These are phyloP conservation scores for Brettanomyces naardenensis DNA, from an alignment of 805 yeast genomes.

Conservation along the genomic window DNA sequence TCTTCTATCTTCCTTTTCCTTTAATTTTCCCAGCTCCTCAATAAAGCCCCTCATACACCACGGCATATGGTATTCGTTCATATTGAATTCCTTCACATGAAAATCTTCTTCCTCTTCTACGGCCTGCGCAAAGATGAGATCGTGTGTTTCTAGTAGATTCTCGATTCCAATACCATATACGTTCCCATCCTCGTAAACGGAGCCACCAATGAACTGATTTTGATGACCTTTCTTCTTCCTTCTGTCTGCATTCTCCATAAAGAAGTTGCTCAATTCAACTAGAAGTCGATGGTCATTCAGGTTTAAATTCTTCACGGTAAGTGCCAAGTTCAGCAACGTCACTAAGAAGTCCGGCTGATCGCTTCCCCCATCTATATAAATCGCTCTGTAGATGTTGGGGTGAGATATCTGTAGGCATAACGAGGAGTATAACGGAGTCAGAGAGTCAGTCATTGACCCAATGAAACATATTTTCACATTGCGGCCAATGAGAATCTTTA, in stretches of 20 bases:
- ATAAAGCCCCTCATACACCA: slow-evolving; percentile 87
- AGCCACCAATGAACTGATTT: not conserved
- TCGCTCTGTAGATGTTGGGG: slow-evolving; percentile 81
- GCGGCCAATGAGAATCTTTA: slow-evolving; percentile 55
- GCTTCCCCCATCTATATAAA: slow-evolving; percentile 52
- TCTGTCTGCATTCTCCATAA: slow-evolving; percentile 57
- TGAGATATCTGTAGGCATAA: slow-evolving; percentile 70
- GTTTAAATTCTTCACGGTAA: slow-evolving; percentile 21
- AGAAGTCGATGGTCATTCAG: slow-evolving; percentile 24
- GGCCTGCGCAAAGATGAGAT: slow-evolving; percentile 32
- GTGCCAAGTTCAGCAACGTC: slow-evolving; percentile 20
- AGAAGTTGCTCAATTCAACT: slow-evolving; percentile 59
- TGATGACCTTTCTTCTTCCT: not conserved
- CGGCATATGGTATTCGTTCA: slow-evolving; percentile 82
- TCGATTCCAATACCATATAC: slow-evolving; percentile 74
- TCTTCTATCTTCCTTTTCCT: slow-evolving; percentile 26
- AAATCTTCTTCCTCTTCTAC: slow-evolving; percentile 26
- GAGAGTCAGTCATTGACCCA: slow-evolving; percentile 84
- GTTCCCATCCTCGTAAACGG: slow-evolving; percentile 54
- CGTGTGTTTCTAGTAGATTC: slow-evolving; percentile 69
- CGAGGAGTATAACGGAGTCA: slow-evolving; percentile 89
- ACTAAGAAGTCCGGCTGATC: slow-evolving; percentile 34
- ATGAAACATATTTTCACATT: slow-evolving; percentile 75
- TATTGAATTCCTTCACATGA: slow-evolving; percentile 43
- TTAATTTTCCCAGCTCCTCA: slow-evolving; percentile 44